Percentiles rank a stretch among this genome's conserved stretches.
phyloP scores from a whole-genome alignment of 257 asterid genomes.

The Solanum raphanifolium region DNA sequence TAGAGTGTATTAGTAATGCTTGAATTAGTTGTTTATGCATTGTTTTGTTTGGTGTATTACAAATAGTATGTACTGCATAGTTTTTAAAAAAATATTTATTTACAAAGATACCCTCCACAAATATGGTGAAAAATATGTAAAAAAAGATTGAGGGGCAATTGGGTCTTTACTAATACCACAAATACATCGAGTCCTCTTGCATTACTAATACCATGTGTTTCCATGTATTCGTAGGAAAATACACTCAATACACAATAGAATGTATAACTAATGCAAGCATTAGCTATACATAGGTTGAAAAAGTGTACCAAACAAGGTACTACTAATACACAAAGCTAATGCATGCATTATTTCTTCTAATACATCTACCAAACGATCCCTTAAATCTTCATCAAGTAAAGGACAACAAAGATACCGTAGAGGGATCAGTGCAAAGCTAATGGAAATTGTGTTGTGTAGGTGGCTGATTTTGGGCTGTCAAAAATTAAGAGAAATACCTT shows the following conservation, averaged over 20 bases:
- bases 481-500: slow-evolving; percentile 2
- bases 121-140: not conserved
- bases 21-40: not conserved
- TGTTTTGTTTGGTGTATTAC: not conserved
- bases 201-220: not conserved
- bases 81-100: fast-evolving
- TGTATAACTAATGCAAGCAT: not conserved
- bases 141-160: not conserved
- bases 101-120: not conserved
- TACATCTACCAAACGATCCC: not conserved
- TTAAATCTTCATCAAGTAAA: not conserved
- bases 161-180: too few relatives aligned
- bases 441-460: not conserved
- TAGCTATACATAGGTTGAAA: not conserved
- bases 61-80: not conserved
- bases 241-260: not conserved
- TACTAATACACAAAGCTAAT: not conserved
- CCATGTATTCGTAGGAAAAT: not conserved
- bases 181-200: not conserved
- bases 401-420: not conserved
- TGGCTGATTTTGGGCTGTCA: slow-evolving; percentile 7
- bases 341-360: not conserved
- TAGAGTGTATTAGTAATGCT: not conserved
- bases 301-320: not conserved
- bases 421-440: not conserved